Base-by-base conservation (phyloP, 768 basidiomycete genomes). In the Kwoniella pini region DNA sequence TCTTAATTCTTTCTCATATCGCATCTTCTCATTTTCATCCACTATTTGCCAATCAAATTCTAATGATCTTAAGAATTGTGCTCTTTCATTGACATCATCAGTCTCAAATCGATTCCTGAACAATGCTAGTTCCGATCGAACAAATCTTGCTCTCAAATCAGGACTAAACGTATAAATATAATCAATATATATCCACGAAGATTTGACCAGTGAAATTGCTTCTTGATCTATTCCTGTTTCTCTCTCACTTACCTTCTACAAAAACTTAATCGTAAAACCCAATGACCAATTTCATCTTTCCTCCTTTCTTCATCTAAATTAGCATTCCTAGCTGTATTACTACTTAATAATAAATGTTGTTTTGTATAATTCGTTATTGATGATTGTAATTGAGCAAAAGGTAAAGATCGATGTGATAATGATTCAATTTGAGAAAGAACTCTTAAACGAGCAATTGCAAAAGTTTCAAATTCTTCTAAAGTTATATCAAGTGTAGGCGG, bases 401-500 rank as follows among this genome's bases (percentile, higher is more conserved):
- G 69, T 22, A 71, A 63, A 0, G 72, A 70, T 11, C 71, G 71
- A 45, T 74, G 69, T 10, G 61, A 65, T 30, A 76, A 68, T 2
- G 71, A 63, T 48, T 69, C 68, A 52, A 70, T 71, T 40, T 68
- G 62, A 30, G 71, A 67, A 13, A 73, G 52, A 19, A 72, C 71
- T 60, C 63, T 38, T 31, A 99, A 83, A 36, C 96, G 82, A 67
- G 95, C 86, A 21, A 99, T 82, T 0, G 96, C 96, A 74, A 84
- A 90, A 2, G 83, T 87, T 76, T 99, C 96, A 68, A 99, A 99
- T 64, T 97, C 90, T 76, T 98, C 96, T 17, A 98, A 82, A 1
- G 92, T 92, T 19, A 98, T 87, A 70, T 98, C 92, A 57, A 87
- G 87, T 15, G 83, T 77, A 19, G 96, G 96, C 21, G 94, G 90